phyloP scores from a whole-genome alignment of 768 basidiomycete species.

The Pulveroboletus sp. region DNA sequence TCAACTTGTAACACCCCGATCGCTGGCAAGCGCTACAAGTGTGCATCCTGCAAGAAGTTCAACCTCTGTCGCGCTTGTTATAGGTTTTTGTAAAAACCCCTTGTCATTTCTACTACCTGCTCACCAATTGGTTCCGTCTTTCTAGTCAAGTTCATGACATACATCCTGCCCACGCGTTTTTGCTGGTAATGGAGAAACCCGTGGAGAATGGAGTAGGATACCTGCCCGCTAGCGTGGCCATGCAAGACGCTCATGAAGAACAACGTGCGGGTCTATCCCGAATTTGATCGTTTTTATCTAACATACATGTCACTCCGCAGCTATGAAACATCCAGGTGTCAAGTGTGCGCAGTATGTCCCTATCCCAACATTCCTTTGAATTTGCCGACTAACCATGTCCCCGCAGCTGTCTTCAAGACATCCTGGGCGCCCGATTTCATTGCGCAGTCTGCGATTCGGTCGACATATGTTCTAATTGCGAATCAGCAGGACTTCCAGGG shows the following conservation, averaged over 20 bases:
- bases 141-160: conserved; percentile 84
- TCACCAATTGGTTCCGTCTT: background rate
- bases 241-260: conserved; percentile 49
- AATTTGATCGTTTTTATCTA: background rate
- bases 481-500: conserved; percentile 80
- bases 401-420: conserved; percentile 78
- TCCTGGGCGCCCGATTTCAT: conserved; percentile 89
- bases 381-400: background rate
- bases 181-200: conserved; percentile 68
- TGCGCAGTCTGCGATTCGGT: conserved; percentile 84
- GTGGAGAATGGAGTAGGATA: conserved; percentile 39
- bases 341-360: conserved; percentile 79
- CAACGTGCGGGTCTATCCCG: conserved; percentile 44
- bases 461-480: conserved; percentile 85
- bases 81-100: conserved; percentile 45
- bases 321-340: conserved; percentile 73
- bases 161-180: conserved; percentile 85
- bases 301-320: conserved; percentile 33
- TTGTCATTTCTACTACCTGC: background rate
- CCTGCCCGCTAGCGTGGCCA: conserved; percentile 15
- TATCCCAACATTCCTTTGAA: background rate
- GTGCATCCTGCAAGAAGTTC: conserved; percentile 74
- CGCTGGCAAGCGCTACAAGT: conserved; percentile 71
- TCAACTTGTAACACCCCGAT: conserved; percentile 74
- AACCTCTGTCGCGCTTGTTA: conserved; percentile 82